These are phyloP conservation scores for Lupinus albus DNA, from an alignment of 306 rosid species.

Conservation along the genomic window DNA sequence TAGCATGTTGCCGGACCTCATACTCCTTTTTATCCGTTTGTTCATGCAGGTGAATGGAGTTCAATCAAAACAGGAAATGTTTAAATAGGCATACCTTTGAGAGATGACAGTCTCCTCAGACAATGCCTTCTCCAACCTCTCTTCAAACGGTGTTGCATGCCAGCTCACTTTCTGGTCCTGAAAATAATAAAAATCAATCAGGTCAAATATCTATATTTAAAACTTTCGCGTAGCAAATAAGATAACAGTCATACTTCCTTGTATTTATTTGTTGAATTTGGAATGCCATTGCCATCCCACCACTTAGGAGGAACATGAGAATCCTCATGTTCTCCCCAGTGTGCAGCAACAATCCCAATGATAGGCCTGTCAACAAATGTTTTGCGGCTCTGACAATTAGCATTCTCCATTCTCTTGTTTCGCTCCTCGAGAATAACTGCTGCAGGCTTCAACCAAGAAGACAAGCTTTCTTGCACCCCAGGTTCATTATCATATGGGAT, in stretches of 20 bases:
- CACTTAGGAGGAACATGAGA: slow-evolving; percentile 68
- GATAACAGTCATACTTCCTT: slow-evolving; percentile 66
- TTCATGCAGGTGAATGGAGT: slow-evolving; percentile 15
- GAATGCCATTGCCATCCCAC: slow-evolving; percentile 95
- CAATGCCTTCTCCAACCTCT: slow-evolving; percentile 87
- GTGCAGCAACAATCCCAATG: slow-evolving; percentile 90
- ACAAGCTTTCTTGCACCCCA: slow-evolving; percentile 67
- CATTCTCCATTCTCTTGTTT: slow-evolving; percentile 44
- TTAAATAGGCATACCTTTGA: slow-evolving; percentile 48
- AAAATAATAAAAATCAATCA: slow-evolving; percentile 33
- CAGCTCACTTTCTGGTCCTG: slow-evolving; percentile 95
- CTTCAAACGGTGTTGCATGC: slow-evolving; percentile 97
- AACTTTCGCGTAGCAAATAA: slow-evolving; percentile 16
- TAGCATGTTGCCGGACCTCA: background rate
- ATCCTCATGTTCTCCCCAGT: slow-evolving; percentile 72
- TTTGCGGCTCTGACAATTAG: slow-evolving; percentile 42
- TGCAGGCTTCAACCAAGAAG: slow-evolving; percentile 77
- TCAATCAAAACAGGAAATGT: slow-evolving; percentile 6
- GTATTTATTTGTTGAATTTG: slow-evolving; percentile 89
- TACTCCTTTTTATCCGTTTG: background rate
- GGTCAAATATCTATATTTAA: slow-evolving; percentile 12
- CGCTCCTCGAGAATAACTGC: slow-evolving; percentile 50
- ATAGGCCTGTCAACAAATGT: slow-evolving; percentile 79
- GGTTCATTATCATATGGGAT: slow-evolving; percentile 46
- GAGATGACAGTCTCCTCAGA: slow-evolving; percentile 72